Base-by-base conservation (phyloP, 768 basidiomycete species). In the Lentinus brumalis region DNA sequence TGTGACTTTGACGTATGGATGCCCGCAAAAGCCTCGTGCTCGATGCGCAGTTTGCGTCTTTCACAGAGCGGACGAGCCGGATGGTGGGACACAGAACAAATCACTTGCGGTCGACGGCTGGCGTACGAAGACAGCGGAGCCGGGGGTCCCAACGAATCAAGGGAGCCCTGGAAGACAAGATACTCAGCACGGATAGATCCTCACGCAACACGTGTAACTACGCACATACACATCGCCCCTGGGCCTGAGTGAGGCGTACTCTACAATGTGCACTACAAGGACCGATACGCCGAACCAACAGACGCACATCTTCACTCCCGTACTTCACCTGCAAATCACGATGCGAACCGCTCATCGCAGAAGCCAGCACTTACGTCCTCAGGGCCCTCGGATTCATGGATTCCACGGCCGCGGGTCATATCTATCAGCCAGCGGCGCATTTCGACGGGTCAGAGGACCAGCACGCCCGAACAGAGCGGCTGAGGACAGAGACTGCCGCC, bases 401-500 rank as follows among this genome's bases (percentile, higher is more conserved):
- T 56, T 40, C 21, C 35, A 32, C 4, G 1, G 26, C 46, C 46
- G 46, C 46, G 46, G 26, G 29, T 4, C 8, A 11, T 3, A 11
- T 35, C 30, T 6, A 29, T 26, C 46, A 49, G 9, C 26, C 46
- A 49, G 46, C 26, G 46, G 46, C 42, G 5, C 14, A 49, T 21
- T 15, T 12, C 35, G 7, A 35, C 2, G 21, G 10, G 44, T 46
- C 65, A 30, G 31, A 50, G 8, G 64, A 92, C 89, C 90, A 91
- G 90, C 35, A 35, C 11, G 92, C 89, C 90, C 91, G 90, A 6
- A 35, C 11, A 35, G 7, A 11, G 35, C 35, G 35, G 35, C 35
- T 35, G 35, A 11, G 35, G 7, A 3, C 1, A 35, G 35, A 11
- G 35, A 35, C 35, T 7, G 35, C 35, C 35, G 35, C 35, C 7